Evolutionary conservation across 1,139 yeast genomes (phyloP).

Genomic region (Suhomyces panamericanus): DNA sequence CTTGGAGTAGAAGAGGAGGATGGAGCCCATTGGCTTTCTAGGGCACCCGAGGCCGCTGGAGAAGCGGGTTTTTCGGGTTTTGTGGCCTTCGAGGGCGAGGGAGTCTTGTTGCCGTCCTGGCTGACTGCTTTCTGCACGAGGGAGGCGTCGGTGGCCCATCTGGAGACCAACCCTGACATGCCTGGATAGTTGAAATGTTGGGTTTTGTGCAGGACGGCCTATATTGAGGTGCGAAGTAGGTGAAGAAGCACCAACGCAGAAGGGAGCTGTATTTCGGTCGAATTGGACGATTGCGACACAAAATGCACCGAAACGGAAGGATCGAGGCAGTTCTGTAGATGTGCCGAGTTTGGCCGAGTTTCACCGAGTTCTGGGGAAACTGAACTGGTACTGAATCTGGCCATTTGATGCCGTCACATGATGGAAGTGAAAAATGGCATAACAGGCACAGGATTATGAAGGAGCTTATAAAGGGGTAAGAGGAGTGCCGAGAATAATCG

Average conservation of each 20-base stretch:
- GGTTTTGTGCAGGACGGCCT: constrained; percentile 1
- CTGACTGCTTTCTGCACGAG: constrained; percentile 26
- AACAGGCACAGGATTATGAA: too few species aligned
- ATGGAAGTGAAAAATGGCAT: too few species aligned
- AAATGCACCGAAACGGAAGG: too few species aligned
- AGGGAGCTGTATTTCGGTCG: background rate
- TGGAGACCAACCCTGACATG: constrained; percentile 38
- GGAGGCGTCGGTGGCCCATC: constrained; percentile 39
- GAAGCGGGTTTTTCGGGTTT: constrained; percentile 16
- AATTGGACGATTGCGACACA: too few species aligned
- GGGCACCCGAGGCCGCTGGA: constrained; percentile 15
- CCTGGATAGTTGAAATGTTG: background rate
- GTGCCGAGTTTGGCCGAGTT: too few species aligned
- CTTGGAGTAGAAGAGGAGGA: constrained; percentile 10
- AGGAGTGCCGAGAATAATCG: too few species aligned
- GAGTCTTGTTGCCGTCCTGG: constrained; percentile 20
- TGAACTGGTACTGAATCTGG: too few species aligned
- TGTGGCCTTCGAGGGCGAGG: background rate
- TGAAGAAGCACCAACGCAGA: background rate
- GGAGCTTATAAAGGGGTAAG: too few species aligned
- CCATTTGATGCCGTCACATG: too few species aligned
- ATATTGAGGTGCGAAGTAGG: background rate
- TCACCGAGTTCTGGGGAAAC: too few species aligned
- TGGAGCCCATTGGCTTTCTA: constrained; percentile 36
- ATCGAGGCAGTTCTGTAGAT: too few species aligned